Conservation (phyloP, 345 rosid species). For the Gossypium australe region DNA sequence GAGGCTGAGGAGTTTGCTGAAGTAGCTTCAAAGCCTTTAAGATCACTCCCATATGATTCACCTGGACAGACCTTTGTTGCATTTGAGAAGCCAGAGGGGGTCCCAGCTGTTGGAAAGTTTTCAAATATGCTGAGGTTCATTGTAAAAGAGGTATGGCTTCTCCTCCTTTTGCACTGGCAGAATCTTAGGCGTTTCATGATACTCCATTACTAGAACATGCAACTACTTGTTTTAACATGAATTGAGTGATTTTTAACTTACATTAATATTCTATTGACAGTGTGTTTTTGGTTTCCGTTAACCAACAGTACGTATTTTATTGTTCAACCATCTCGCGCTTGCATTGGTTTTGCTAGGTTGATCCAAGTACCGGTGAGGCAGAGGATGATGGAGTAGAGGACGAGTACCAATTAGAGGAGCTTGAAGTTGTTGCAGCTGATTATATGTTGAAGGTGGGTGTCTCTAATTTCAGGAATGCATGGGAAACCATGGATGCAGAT, state of each 20-base stretch:
- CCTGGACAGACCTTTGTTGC: constrained; percentile 91
- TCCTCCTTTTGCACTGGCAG: background rate
- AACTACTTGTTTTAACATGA: background rate
- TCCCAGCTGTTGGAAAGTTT: constrained; percentile 81
- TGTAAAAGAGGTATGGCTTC: constrained; percentile 72
- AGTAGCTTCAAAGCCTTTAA: constrained; percentile 59
- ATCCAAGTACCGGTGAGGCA: constrained; percentile 78
- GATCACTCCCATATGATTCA: constrained; percentile 84
- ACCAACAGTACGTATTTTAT: background rate
- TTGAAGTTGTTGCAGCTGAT: constrained; percentile 91
- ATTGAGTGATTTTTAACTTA: background rate
- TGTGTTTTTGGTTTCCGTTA: background rate
- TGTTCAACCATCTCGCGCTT: background rate
- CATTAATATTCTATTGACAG: background rate
- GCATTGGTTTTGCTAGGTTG: constrained; percentile 51
- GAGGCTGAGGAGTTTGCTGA: constrained; percentile 86
- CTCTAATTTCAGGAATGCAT: constrained; percentile 92
- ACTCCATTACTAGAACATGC: background rate
- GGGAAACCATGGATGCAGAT: constrained; percentile 83
- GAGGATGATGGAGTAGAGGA: constrained; percentile 98
- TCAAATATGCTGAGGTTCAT: constrained; percentile 79
- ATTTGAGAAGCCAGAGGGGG: constrained; percentile 80
- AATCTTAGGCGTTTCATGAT: background rate
- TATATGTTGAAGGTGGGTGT: constrained; percentile 81
- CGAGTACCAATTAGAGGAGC: constrained; percentile 95